phyloP scores from a whole-genome alignment of 163 green algal genomes.

The Chlamydomonas reinhardtii region DNA sequence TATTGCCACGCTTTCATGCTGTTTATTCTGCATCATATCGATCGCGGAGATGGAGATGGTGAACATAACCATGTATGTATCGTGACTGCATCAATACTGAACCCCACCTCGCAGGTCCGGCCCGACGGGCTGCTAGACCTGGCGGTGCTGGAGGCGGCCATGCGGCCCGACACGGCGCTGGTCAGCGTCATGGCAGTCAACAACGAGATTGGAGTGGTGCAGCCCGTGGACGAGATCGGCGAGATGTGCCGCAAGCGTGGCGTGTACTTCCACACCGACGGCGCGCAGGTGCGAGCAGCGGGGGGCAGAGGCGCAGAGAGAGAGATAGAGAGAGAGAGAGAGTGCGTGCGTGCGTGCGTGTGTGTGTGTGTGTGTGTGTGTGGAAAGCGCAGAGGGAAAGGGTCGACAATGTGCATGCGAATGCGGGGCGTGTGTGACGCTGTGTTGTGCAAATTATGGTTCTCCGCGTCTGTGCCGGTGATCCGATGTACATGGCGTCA shows the following conservation, averaged over 20 bases:
- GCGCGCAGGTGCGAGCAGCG: slow-evolving; percentile 76
- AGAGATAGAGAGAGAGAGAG: not conserved
- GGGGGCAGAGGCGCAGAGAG: not conserved
- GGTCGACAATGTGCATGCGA: no score
- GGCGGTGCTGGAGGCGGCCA: slow-evolving; percentile 81
- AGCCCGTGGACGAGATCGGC: slow-evolving; percentile 96
- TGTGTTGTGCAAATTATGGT: no score
- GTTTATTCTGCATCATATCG: no score
- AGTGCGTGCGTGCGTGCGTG: not conserved
- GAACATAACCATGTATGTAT: no score
- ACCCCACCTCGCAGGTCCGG: slow-evolving; percentile 4
- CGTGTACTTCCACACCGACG: slow-evolving; percentile 99
- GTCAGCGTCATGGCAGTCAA: slow-evolving; percentile 98
- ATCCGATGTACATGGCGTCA: no score
- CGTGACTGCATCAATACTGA: no score
- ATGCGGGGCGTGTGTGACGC: no score
- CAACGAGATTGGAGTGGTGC: slow-evolving; percentile 98
- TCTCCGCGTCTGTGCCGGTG: no score
- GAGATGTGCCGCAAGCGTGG: slow-evolving; percentile 85
- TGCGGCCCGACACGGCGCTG: slow-evolving; percentile 92
- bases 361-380: not conserved
- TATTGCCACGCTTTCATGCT: no score
- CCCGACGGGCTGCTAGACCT: slow-evolving; percentile 92
- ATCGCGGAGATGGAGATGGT: no score
- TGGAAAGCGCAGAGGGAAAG: no score